These are phyloP conservation scores for Penicillium subrubescens DNA, from an alignment of 495 filamentous ascomycete genomes.

Conservation along the genomic window DNA sequence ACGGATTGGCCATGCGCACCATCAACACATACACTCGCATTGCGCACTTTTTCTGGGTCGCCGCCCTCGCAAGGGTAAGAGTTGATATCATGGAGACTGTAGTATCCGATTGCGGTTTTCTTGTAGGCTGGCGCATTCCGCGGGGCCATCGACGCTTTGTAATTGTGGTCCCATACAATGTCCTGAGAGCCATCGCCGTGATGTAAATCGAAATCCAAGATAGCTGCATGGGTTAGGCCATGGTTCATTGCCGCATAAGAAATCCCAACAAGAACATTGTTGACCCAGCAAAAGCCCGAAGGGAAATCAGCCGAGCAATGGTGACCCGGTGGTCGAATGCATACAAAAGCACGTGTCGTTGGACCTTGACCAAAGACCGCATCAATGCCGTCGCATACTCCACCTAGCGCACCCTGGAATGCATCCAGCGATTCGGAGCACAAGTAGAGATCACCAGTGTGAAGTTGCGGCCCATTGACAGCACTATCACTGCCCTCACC, in stretches of 20 bases:
- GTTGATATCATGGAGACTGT: constrained; percentile 96
- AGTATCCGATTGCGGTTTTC: constrained; percentile 89
- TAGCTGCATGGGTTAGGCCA: constrained; percentile 89
- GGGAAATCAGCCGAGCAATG: constrained; percentile 88
- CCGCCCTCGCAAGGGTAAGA: constrained; percentile 93
- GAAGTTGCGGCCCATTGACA: constrained; percentile 54
- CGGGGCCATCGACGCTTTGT: constrained; percentile 53
- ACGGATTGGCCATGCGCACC: constrained; percentile 88
- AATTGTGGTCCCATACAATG: constrained; percentile 87
- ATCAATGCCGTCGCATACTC: constrained; percentile 90
- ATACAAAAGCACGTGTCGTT: constrained; percentile 75
- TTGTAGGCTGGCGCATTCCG: constrained; percentile 71
- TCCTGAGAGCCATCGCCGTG: constrained; percentile 95
- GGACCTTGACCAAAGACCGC: constrained; percentile 66
- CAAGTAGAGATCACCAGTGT: constrained; percentile 87
- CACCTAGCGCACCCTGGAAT: constrained; percentile 84
- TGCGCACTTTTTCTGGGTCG: constrained; percentile 85
- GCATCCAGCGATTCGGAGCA: constrained; percentile 82
- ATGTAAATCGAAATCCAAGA: constrained; percentile 95
- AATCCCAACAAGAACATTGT: constrained; percentile 97
- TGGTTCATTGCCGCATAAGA: constrained; percentile 80
- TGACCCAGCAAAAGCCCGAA: constrained; percentile 97
- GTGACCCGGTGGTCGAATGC: constrained; percentile 84
- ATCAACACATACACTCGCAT: constrained; percentile 89
- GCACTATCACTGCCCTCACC: constrained; percentile 42